phyloP scores from a whole-genome alignment of 1,139 yeast genomes.

The Taphrina flavorubra region DNA sequence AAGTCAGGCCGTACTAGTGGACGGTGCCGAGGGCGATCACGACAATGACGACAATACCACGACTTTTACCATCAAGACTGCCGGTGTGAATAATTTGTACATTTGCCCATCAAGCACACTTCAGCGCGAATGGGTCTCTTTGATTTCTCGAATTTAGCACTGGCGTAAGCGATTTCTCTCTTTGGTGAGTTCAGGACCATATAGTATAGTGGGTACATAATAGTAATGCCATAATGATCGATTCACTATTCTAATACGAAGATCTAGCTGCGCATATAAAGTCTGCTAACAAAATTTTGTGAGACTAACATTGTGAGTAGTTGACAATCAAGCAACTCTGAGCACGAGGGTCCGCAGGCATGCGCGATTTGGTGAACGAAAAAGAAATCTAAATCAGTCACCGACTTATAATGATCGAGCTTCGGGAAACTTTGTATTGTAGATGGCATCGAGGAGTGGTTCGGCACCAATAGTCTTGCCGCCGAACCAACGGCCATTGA shows the following conservation, averaged over 20 bases:
- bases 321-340: neutral
- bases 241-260: too few relatives aligned
- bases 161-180: neutral
- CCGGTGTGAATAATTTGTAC: neutral
- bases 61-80: neutral
- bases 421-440: conserved; percentile 46
- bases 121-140: neutral
- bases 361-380: too few relatives aligned
- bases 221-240: neutral
- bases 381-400: conserved; percentile 4
- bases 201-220: neutral
- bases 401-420: conserved; percentile 31
- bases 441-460: conserved; percentile 52
- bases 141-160: conserved; percentile 3
- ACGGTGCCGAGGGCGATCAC: neutral
- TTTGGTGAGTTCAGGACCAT: neutral
- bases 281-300: neutral
- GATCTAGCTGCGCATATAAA: too few relatives aligned
- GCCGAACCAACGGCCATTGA: conserved; percentile 54
- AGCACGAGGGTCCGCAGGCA: neutral
- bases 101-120: neutral
- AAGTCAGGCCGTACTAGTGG: neutral
- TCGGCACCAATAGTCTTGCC: conserved; percentile 51
- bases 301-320: neutral
- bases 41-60: neutral